Conservation (phyloP, 257 asterid genomes). For the Solanum microdontum region DNA sequence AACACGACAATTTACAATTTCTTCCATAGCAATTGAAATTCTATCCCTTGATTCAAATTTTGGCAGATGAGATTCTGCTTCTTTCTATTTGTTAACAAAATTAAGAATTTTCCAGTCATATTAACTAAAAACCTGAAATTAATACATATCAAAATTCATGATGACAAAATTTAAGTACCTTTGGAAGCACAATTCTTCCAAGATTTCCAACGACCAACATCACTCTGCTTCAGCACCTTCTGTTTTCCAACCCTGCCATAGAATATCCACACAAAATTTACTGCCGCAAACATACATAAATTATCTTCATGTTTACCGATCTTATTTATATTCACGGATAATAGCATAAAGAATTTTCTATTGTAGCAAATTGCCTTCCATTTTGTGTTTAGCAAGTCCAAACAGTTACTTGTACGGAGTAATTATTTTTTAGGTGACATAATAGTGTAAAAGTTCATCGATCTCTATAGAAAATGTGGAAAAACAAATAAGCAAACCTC, state of each 20-base stretch:
- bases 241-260: constrained; percentile 47
- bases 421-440: too few relatives aligned
- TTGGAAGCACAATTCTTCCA: constrained; percentile 31
- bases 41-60: constrained; percentile 84
- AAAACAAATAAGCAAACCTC: not conserved
- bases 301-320: not conserved
- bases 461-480: not conserved
- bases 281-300: not conserved
- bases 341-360: too few relatives aligned
- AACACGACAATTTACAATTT: constrained; percentile 14
- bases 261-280: not conserved
- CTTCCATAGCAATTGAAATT: constrained; percentile 72
- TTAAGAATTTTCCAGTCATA: not conserved
- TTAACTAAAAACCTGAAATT: not conserved
- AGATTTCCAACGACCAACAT: not conserved
- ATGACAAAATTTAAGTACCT: constrained; percentile 22
- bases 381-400: too few relatives aligned
- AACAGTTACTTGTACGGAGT: too few relatives aligned
- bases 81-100: constrained; percentile 36
- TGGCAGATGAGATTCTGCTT: constrained; percentile 82
- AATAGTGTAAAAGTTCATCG: too few relatives aligned
- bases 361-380: too few relatives aligned
- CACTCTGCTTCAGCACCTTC: constrained; percentile 94
- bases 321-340: not conserved
- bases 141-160: not conserved